phyloP scores from a whole-genome alignment of 805 yeast species.

The Yamadazyma nakazawae region DNA sequence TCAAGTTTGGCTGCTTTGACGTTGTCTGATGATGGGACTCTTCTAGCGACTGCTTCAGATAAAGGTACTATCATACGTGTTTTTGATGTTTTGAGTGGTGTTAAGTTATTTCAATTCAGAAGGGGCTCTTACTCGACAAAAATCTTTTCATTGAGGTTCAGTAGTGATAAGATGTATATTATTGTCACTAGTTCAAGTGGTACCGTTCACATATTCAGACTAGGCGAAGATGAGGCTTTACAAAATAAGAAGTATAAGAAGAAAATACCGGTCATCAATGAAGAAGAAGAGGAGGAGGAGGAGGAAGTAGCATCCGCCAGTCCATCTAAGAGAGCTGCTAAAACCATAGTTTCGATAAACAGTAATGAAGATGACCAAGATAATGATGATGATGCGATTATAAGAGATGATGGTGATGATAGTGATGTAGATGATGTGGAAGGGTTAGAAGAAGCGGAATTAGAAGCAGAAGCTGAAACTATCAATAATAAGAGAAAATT shows the following conservation, averaged over 20 bases:
- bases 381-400: conserved; percentile 25
- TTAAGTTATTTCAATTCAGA: conserved; percentile 67
- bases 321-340: conserved; percentile 2
- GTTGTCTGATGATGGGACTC: conserved; percentile 69
- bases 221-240: conserved; percentile 51
- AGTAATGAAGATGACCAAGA: conserved; percentile 14
- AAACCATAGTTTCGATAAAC: conserved; percentile 15
- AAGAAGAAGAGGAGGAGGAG: conserved; percentile 28
- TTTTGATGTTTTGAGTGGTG: conserved; percentile 65
- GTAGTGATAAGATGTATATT: conserved; percentile 62
- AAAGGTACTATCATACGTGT: conserved; percentile 90
- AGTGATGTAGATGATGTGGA: conserved; percentile 23
- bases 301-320: conserved; percentile 10
- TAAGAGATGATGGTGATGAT: conserved; percentile 28
- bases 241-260: conserved; percentile 31
- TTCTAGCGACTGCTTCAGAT: conserved; percentile 84
- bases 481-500: conserved; percentile 31
- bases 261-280: conserved; percentile 6
- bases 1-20: conserved; percentile 66
- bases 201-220: conserved; percentile 86
- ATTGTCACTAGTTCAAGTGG: conserved; percentile 88
- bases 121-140: conserved; percentile 84
- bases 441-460: conserved; percentile 22
- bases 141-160: conserved; percentile 74
- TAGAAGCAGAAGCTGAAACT: conserved; percentile 22